Evolutionary conservation across 1,139 yeast species (phyloP).

Genomic region (Sugiyamaella pinicola): DNA sequence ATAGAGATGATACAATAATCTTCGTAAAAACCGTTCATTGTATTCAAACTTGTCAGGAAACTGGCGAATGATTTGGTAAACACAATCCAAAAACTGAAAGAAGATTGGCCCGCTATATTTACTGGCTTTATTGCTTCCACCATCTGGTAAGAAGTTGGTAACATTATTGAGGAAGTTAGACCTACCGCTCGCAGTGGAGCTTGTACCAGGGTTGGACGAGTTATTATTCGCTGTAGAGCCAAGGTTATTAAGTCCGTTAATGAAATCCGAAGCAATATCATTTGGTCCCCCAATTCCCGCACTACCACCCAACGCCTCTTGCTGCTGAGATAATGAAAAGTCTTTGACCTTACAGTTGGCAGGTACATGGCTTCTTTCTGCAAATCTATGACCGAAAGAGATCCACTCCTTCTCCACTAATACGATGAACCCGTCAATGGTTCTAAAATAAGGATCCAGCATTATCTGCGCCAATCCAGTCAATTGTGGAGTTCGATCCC

Average conservation of each 20-base stretch:
- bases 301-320: constrained; percentile 7
- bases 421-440: constrained; percentile 81
- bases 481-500: constrained; percentile 96
- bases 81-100: constrained; percentile 90
- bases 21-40: constrained; percentile 81
- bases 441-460: constrained; percentile 86
- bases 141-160: constrained; percentile 30
- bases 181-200: constrained; percentile 3
- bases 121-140: constrained; percentile 33
- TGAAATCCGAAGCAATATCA: constrained; percentile 7
- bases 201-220: background rate
- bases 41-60: constrained; percentile 77
- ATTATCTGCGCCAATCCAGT: constrained; percentile 83
- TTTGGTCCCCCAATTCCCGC: constrained; percentile 1
- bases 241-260: constrained; percentile 1
- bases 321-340: constrained; percentile 14
- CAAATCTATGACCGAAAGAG: constrained; percentile 89
- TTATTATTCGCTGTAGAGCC: background rate
- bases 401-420: constrained; percentile 94
- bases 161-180: constrained; percentile 39
- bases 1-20: constrained; percentile 82
- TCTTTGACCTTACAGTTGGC: constrained; percentile 44
- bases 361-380: constrained; percentile 57
- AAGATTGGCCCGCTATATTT: constrained; percentile 83
- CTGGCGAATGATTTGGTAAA: constrained; percentile 75